Base-by-base conservation (phyloP, 73 alveolate genomes). In the Paramecium pentaurelia region DNA sequence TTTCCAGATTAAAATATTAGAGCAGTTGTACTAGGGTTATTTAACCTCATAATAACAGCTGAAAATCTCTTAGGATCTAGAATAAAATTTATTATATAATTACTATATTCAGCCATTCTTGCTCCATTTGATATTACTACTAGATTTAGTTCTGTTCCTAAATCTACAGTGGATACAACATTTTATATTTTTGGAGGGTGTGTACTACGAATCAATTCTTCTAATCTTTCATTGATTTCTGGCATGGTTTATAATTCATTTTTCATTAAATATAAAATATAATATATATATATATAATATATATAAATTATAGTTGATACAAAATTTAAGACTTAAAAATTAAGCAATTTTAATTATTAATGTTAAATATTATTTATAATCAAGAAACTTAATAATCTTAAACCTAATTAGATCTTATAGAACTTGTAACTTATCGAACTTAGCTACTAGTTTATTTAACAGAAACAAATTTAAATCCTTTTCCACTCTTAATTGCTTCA, bases 21-120 rank as follows among this genome's bases (percentile, higher is more conserved):
- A 6, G 99, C 99, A 6, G 99, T 98, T 40, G 99, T 97, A 92
- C 96, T 97, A 6, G 99, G 99, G 54, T 98, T 98, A 84, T 96
- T 95, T 75, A 98, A 95, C 75, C 99, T 93, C 99, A 98, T 98
- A 47, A 98, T 98, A 22, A 97, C 99, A 30, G 99, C 99, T 25
- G 99, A 98, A 93, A 98, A 98, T 77, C 99, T 94, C 93, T 94
- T 98, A 8, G 99, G 99, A 92, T 98, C 91, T 80, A 45, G 9
- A 18, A 11, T 80, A 80, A 0, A 6, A 22, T 22, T 22, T 22
- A 0, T 22, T 20, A 45, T 1, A 14, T 0, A 1, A 11, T 20
- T 80, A 80, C 91, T 98, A 93, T 96, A 98, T 95, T 98, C 99
- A 25, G 99, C 98, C 90, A 98, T 97, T 87, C 98, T 91, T 18